Base-by-base conservation (phyloP, 257 asterid genomes). In the Capsicum pubescens region DNA sequence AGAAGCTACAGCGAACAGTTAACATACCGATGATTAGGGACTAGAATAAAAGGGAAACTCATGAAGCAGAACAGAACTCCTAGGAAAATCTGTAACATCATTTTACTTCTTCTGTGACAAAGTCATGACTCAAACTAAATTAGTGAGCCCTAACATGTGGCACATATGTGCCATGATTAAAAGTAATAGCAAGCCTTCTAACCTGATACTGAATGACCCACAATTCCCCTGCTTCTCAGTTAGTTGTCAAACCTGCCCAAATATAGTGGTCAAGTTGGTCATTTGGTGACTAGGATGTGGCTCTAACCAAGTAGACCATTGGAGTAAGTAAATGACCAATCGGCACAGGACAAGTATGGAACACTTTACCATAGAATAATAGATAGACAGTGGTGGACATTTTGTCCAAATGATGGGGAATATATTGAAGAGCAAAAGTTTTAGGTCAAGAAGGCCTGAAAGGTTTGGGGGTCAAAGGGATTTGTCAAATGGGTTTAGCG, bases 171-270 rank as follows among this genome's bases (percentile, higher is more conserved):
- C 32, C 66, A 17, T 8, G 67, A 60, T 60, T 60, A 60, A 60
- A n/a, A 60, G 67, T n/a, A 60, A 60, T 60, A 60, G 67, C 67
- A 60, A 60, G 67, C 67, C 13, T 60, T 60, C 35, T 60, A 60
- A 60, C 35, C 67, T 60, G 66, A 59, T 32, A 59, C 66, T 7
- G 35, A 60, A 60, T n/a, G 67, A n/a, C 13, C n/a, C n/a, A 60
- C 8, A 60, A 19, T 60, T n/a, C 67, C 35, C 13, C 32, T 9
- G 26, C 64, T 7, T 58, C 64, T 58, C 64, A 58, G 26, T 58
- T 17, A 58, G 64, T 58, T 58, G 26, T 17, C 11, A 16, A 58
- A 16, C 21, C 26, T 58, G 64, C 32, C 12, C 35, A 60, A 60
- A n/a, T 60, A 60, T n/a, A 60, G 35, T n/a, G 67, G 67, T 60